Percentiles rank a stretch among this genome's conserved stretches.
phyloP scores from a whole-genome alignment of 2,329 filamentous ascomycete genomes.

The Endocalyx cinctus region DNA sequence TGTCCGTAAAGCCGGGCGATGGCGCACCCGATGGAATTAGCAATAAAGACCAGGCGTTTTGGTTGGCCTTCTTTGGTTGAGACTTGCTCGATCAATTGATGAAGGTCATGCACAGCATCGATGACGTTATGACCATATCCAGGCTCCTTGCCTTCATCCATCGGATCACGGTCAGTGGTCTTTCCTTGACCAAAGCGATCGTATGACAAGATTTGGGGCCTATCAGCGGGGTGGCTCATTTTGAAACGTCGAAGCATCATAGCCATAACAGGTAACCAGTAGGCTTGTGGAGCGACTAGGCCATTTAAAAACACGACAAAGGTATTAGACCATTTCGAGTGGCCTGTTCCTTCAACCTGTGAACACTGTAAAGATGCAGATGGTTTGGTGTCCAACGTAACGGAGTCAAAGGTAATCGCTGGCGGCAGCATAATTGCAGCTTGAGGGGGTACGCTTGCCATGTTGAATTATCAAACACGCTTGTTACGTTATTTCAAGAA shows the following conservation, averaged over 20 bases:
- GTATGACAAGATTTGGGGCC: constrained; percentile 44
- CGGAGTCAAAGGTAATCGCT: constrained; percentile 13
- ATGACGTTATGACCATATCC: constrained; percentile 45
- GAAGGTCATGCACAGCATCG: constrained; percentile 39
- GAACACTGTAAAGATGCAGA: constrained; percentile 14
- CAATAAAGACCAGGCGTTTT: constrained; percentile 40
- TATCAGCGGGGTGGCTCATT: not conserved
- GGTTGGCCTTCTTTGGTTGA: constrained; percentile 7
- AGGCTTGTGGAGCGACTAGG: constrained; percentile 19
- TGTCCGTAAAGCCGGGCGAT: constrained; percentile 48
- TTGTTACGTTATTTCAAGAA: too few relatives aligned
- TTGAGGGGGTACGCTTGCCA: constrained; percentile 11
- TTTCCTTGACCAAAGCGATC: constrained; percentile 55
- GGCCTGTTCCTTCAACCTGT: constrained; percentile 10
- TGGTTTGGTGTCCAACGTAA: constrained; percentile 14
- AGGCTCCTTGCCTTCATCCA: constrained; percentile 36
- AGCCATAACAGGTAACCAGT: constrained; percentile 19
- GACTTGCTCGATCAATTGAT: constrained; percentile 29
- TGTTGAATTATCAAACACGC: too few relatives aligned
- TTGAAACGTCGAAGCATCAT: constrained; percentile 12
- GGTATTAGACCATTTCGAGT: constrained; percentile 7
- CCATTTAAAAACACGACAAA: constrained; percentile 25
- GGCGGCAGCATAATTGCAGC: constrained; percentile 14
- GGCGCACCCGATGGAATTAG: constrained; percentile 49
- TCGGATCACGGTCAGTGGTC: constrained; percentile 37